phyloP scores from a whole-genome alignment of 192 early-diverging fungal species.

The Coemansia sp. region DNA sequence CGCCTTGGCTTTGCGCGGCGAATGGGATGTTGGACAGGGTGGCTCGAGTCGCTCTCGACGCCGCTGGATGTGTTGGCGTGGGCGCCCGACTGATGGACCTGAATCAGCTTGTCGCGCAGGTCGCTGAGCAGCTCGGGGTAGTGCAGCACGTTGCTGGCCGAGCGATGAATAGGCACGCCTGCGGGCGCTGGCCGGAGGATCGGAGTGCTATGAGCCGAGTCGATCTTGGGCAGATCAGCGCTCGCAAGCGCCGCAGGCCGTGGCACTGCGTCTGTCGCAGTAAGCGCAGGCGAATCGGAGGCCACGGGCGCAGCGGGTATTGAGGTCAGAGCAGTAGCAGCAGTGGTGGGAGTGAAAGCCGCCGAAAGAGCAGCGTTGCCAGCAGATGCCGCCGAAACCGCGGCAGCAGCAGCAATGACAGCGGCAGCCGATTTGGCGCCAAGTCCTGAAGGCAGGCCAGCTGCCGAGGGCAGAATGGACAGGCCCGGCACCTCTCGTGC shows the following conservation, averaged over 20 bases:
- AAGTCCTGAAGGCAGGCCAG: conserved; percentile 46
- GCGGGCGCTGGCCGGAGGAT: conserved; percentile 24
- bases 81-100: conserved; percentile 37
- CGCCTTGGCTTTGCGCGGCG: conserved; percentile 35
- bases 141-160: conserved; percentile 54
- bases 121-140: conserved; percentile 55
- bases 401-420: conserved; percentile 36
- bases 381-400: conserved; percentile 16
- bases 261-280: conserved; percentile 3
- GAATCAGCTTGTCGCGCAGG: conserved; percentile 50
- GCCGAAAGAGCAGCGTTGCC: conserved; percentile 1
- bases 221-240: conserved; percentile 17
- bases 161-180: conserved; percentile 43
- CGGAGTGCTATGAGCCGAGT: conserved; percentile 42
- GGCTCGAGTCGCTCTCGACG: conserved; percentile 44
- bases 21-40: conserved; percentile 1
- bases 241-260: neutral
- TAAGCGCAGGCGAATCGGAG: conserved; percentile 14
- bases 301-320: conserved; percentile 10
- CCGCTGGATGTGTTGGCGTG: conserved; percentile 29
- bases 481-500: conserved; percentile 24
- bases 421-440: conserved; percentile 50
- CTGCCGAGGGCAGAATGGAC: conserved; percentile 43
- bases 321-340: conserved; percentile 3
- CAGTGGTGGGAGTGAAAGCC: conserved; percentile 3